These are phyloP conservation scores for Ophiostoma sp. DNA, from an alignment of 2,329 filamentous ascomycete species.

Conservation along the genomic window DNA sequence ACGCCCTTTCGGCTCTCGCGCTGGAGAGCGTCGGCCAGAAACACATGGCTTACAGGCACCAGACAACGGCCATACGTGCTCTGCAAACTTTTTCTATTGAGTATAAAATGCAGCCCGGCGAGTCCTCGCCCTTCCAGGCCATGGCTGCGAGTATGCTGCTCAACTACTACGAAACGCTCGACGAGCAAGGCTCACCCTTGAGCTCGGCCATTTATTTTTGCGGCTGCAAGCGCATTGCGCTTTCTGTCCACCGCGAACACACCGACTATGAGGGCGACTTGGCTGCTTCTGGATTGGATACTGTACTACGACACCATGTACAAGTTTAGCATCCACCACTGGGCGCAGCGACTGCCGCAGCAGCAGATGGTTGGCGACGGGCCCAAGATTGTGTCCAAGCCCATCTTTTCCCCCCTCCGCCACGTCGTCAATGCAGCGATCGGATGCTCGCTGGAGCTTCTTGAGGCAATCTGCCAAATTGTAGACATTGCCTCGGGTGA, in stretches of 20 bases:
- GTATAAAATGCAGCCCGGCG: not conserved
- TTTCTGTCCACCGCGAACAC: slow-evolving; percentile 22
- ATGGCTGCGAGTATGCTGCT: slow-evolving; percentile 28
- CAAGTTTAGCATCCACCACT: slow-evolving; percentile 29
- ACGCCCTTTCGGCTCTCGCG: slow-evolving; percentile 26
- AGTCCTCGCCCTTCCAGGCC: slow-evolving; percentile 22
- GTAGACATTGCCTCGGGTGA: slow-evolving; percentile 23
- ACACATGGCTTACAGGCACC: slow-evolving; percentile 21
- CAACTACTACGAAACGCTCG: slow-evolving; percentile 26
- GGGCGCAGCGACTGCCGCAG: slow-evolving; percentile 20
- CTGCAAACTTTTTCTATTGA: slow-evolving; percentile 23
- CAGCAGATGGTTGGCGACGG: slow-evolving; percentile 18
- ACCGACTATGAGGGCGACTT: slow-evolving; percentile 26
- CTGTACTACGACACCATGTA: slow-evolving; percentile 28
- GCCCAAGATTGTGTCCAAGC: slow-evolving; percentile 26
- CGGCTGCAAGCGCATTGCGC: slow-evolving; percentile 26
- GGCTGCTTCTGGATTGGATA: slow-evolving; percentile 28
- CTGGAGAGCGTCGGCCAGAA: slow-evolving; percentile 23
- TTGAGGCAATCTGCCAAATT: slow-evolving; percentile 25
- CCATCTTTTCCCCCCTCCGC: slow-evolving; percentile 24
- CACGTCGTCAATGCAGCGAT: slow-evolving; percentile 23
- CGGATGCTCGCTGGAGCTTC: slow-evolving; percentile 28
- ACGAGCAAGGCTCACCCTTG: slow-evolving; percentile 16
- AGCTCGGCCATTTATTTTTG: slow-evolving; percentile 26
- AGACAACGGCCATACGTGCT: slow-evolving; percentile 19